These are phyloP conservation scores for Amyloporia xantha DNA, from an alignment of 768 basidiomycete species.

Conservation along the genomic window DNA sequence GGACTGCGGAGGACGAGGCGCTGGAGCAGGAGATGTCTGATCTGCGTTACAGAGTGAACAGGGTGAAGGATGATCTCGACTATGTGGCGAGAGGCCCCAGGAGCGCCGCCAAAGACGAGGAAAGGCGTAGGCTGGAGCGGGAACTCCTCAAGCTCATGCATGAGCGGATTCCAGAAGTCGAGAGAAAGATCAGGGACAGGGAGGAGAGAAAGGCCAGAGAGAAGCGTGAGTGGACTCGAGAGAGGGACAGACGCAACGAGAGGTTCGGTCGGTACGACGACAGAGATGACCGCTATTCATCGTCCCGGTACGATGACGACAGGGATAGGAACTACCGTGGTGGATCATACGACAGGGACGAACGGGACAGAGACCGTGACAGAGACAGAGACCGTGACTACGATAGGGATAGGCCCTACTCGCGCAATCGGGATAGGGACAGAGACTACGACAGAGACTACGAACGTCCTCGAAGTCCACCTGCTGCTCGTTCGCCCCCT, in stretches of 20 bases:
- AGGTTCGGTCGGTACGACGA: conserved; percentile 65
- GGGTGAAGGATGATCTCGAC: conserved; percentile 89
- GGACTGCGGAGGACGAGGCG: conserved; percentile 78
- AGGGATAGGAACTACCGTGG: background rate
- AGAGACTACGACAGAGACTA: conserved; percentile 33
- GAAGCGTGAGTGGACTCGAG: conserved; percentile 68
- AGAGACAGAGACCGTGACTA: conserved; percentile 28
- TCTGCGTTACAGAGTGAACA: conserved; percentile 73
- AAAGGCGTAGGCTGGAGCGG: conserved; percentile 79
- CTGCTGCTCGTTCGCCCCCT: conserved; percentile 38
- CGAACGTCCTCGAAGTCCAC: conserved; percentile 29
- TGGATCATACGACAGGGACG: background rate
- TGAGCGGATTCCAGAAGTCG: conserved; percentile 86
- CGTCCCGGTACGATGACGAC: conserved; percentile 29
- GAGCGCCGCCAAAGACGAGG: conserved; percentile 71
- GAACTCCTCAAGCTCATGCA: conserved; percentile 84
- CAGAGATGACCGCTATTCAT: conserved; percentile 34
- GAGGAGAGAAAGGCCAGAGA: conserved; percentile 75
- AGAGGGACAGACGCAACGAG: conserved; percentile 81
- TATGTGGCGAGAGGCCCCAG: conserved; percentile 74
- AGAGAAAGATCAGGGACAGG: conserved; percentile 72
- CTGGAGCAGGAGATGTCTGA: conserved; percentile 89
- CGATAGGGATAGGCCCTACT: conserved; percentile 27
- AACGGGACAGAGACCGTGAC: conserved; percentile 19
- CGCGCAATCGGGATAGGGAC: conserved; percentile 40